Conservation (phyloP, 805 yeast genomes). For the Metschnikowia proteae region DNA sequence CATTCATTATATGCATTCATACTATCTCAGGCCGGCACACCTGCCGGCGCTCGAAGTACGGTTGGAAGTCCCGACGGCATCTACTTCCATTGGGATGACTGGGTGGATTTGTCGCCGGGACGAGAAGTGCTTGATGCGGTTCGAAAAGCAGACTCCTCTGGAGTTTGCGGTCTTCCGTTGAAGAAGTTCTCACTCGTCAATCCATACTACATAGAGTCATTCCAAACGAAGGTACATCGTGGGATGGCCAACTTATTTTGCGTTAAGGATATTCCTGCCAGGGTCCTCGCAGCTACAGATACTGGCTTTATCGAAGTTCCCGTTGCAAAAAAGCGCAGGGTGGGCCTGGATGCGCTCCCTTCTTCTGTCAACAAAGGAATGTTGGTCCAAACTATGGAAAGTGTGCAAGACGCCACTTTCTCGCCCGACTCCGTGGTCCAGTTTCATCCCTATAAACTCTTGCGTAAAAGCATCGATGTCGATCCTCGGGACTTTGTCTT, state of each 20-base stretch:
- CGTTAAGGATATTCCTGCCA: conserved; percentile 25
- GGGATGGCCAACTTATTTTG: conserved; percentile 36
- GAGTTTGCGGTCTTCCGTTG: conserved; percentile 23
- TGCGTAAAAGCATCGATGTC: conserved; percentile 16
- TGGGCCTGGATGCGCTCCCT: conserved; percentile 13
- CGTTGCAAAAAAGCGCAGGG: conserved; percentile 24
- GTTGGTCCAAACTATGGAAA: conserved; percentile 9
- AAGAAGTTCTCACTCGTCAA: conserved; percentile 25
- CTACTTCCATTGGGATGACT: conserved; percentile 41
- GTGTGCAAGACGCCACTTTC: background rate
- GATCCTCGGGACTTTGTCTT: conserved; percentile 28
- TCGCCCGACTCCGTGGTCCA: background rate
- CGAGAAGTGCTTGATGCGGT: conserved; percentile 18
- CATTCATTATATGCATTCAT: conserved; percentile 10
- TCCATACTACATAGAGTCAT: conserved; percentile 33
- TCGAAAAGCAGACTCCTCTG: conserved; percentile 18
- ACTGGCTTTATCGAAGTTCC: conserved; percentile 26
- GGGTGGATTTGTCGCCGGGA: conserved; percentile 31
- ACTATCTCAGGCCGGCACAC: conserved; percentile 4
- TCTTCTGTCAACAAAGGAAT: background rate
- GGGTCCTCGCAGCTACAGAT: conserved; percentile 25
- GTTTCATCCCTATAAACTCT: conserved; percentile 7
- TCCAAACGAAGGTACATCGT: conserved; percentile 29
- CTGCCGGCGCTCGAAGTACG: conserved; percentile 1
- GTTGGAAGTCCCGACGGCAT: conserved; percentile 19